Evolutionary conservation across 176 grass and related monocot genomes (phyloP).

Genomic region (Eremochloa ophiuroides): DNA sequence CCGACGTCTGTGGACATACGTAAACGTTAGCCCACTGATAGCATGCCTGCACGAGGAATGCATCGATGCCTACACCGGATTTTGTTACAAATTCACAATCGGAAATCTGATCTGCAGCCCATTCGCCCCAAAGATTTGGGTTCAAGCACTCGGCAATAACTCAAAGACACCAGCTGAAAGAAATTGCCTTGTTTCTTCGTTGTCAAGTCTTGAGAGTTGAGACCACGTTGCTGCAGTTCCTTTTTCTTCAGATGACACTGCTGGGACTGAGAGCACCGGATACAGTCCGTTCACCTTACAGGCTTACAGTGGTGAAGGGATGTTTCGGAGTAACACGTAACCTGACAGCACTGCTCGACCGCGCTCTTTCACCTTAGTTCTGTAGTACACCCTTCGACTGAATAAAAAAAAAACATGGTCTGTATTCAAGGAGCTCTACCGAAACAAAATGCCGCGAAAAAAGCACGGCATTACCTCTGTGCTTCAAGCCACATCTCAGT

Average conservation of each 20-base stretch:
- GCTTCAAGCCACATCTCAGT: slow-evolving; percentile 12
- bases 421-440: background rate
- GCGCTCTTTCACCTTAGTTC: slow-evolving; percentile 9
- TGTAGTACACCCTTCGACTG: background rate
- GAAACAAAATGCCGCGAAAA: background rate
- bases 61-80: background rate
- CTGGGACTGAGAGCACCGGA: background rate
- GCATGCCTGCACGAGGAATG: background rate
- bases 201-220: background rate
- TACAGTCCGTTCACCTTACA: background rate
- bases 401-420: background rate
- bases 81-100: background rate
- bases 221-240: background rate
- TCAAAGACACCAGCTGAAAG: background rate
- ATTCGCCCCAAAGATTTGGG: background rate
- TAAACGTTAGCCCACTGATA: background rate
- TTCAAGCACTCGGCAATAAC: background rate
- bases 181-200: background rate
- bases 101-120: background rate
- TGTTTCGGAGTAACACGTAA: background rate
- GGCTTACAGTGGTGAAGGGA: background rate
- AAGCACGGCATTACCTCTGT: background rate
- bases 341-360: background rate
- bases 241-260: background rate
- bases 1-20: too few species aligned